Evolutionary conservation across 768 basidiomycete species (phyloP).

Genomic region (Sarcomyxa edulis): DNA sequence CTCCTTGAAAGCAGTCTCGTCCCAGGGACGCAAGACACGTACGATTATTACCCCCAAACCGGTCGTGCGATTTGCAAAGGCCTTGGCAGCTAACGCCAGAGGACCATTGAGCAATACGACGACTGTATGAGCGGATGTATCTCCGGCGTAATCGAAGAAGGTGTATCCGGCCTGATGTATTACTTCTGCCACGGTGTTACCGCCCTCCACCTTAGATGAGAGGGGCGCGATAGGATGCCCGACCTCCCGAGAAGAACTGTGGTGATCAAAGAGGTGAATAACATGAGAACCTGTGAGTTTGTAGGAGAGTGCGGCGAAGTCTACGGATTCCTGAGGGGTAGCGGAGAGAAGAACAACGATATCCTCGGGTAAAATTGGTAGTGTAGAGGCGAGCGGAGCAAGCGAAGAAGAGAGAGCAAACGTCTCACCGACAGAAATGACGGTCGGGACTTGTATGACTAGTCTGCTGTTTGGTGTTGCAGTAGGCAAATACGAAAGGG

Average conservation of each 20-base stretch:
- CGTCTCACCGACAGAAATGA: slow-evolving; percentile 57
- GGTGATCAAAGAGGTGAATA: slow-evolving; percentile 89
- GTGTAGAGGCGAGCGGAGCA: slow-evolving; percentile 54
- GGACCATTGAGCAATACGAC: slow-evolving; percentile 75
- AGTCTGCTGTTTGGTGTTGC: slow-evolving; percentile 62
- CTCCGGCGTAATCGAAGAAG: slow-evolving; percentile 76
- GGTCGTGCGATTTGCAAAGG: slow-evolving; percentile 33
- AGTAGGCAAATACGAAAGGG: slow-evolving; percentile 66
- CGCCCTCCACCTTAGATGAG: slow-evolving; percentile 20
- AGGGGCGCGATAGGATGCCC: slow-evolving; percentile 46
- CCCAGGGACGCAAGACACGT: slow-evolving; percentile 83
- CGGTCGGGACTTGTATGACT: slow-evolving; percentile 78
- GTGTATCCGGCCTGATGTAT: slow-evolving; percentile 57
- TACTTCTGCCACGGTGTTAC: slow-evolving; percentile 37
- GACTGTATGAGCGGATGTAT: slow-evolving; percentile 54
- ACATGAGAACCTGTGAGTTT: slow-evolving; percentile 60
- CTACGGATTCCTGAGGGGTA: slow-evolving; percentile 76
- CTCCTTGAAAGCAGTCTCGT: slow-evolving; percentile 53
- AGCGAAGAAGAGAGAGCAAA: slow-evolving; percentile 77
- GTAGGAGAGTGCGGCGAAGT: slow-evolving; percentile 77
- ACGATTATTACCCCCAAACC: slow-evolving; percentile 67
- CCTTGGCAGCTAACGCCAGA: slow-evolving; percentile 59
- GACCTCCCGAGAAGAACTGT: slow-evolving; percentile 71
- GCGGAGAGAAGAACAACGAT: slow-evolving; percentile 78
- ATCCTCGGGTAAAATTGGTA: slow-evolving; percentile 57